Conservation (phyloP, 164 flowering plant genomes). For the Sextonia rubra region DNA sequence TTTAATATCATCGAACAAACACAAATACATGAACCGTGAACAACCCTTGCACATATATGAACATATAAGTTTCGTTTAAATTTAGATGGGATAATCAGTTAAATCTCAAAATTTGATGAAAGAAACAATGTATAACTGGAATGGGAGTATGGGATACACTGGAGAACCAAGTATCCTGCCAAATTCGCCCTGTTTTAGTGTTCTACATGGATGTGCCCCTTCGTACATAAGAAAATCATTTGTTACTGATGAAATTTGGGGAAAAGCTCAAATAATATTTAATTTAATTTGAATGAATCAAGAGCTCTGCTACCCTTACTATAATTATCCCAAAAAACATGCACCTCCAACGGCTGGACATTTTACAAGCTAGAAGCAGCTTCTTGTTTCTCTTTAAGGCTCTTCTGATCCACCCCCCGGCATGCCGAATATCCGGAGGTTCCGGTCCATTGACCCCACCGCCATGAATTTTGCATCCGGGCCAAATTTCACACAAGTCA, state of each 20-base stretch:
- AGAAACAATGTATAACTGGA: too few relatives aligned
- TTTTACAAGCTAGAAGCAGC: neutral
- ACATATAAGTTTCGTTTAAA: too few relatives aligned
- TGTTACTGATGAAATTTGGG: neutral
- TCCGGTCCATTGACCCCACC: slow-evolving; percentile 89
- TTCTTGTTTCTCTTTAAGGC: neutral
- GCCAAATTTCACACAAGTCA: slow-evolving; percentile 73
- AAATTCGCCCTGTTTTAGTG: neutral
- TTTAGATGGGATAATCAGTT: too few relatives aligned
- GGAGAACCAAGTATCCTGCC: neutral
- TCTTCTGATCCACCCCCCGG: slow-evolving; percentile 22
- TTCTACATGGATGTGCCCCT: neutral
- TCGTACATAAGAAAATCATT: neutral
- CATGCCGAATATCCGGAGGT: slow-evolving; percentile 71
- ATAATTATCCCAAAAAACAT: neutral
- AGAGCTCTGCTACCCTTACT: neutral
- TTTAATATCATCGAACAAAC: too few relatives aligned
- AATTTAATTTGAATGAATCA: neutral
- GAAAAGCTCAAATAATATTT: neutral
- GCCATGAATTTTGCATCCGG: slow-evolving; percentile 87
- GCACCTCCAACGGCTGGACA: neutral
- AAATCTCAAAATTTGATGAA: too few relatives aligned
- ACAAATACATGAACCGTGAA: too few relatives aligned
- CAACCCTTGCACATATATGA: too few relatives aligned
- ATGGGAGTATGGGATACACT: too few relatives aligned